Percentiles rank a stretch among this genome's conserved stretches.
Evolutionary conservation across 2,329 filamentous ascomycete species (phyloP).

Genomic region (Mycosphaerelloides madeirae): DNA sequence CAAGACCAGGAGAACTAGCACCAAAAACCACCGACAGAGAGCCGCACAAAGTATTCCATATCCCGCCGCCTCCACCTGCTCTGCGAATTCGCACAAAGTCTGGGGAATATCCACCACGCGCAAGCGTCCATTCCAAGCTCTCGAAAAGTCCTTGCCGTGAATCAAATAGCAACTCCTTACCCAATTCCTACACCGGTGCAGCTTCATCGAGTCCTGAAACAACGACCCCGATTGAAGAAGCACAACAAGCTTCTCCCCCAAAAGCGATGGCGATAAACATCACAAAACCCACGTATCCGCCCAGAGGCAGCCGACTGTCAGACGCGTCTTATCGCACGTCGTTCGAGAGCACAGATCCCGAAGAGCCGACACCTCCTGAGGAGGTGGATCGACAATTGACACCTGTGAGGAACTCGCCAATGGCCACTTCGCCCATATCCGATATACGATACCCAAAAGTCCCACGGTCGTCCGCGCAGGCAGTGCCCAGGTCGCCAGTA

Average conservation of each 20-base stretch:
- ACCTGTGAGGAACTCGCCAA: slow-evolving; percentile 35
- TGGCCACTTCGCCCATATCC: slow-evolving; percentile 36
- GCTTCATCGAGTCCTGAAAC: slow-evolving; percentile 2
- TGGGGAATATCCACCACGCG: neutral
- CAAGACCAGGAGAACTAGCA: too few species aligned
- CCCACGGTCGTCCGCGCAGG: slow-evolving; percentile 44
- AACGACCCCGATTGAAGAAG: slow-evolving; percentile 23
- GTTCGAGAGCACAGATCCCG: slow-evolving; percentile 43
- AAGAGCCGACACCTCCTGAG: slow-evolving; percentile 45
- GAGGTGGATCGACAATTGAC: slow-evolving; percentile 41
- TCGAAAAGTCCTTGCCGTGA: too few species aligned
- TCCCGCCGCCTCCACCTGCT: slow-evolving; percentile 8
- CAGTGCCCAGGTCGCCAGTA: slow-evolving; percentile 36
- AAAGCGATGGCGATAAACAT: slow-evolving; percentile 21
- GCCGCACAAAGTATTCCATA: neutral
- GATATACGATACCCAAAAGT: slow-evolving; percentile 46
- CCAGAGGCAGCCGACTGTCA: slow-evolving; percentile 22
- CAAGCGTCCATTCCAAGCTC: too few species aligned
- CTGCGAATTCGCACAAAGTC: neutral
- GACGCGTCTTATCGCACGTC: slow-evolving; percentile 38
- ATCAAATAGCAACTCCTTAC: too few species aligned
- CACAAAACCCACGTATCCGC: slow-evolving; percentile 22
- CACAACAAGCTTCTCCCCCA: slow-evolving; percentile 19
- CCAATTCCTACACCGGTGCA: too few species aligned
- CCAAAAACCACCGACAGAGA: too few species aligned